Percentiles rank a stretch among this genome's conserved stretches.
Evolutionary conservation across 805 yeast species (phyloP).

Genomic region (Metschnikowia arizonensis): DNA sequence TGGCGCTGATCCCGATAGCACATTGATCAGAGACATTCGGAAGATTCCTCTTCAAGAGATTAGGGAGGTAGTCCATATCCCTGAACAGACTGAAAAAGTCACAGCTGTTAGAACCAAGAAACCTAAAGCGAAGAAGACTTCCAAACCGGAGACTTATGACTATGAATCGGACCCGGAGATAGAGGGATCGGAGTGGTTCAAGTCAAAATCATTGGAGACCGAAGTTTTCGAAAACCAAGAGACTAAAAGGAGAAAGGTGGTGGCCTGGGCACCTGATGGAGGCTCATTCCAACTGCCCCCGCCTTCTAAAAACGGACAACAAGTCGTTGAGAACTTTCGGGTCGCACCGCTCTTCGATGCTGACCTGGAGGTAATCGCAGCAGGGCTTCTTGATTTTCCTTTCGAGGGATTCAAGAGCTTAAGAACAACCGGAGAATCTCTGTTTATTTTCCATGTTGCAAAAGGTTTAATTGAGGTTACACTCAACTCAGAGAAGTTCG

Average conservation of each 20-base stretch:
- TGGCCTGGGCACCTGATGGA: conserved; percentile 65
- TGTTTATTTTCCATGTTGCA: conserved; percentile 71
- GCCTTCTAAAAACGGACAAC: conserved; percentile 35
- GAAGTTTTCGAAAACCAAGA: conserved; percentile 47
- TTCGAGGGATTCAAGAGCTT: conserved; percentile 55
- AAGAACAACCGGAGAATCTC: conserved; percentile 59
- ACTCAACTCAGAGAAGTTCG: conserved; percentile 53
- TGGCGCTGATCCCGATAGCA: conserved; percentile 40
- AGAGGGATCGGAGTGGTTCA: conserved; percentile 53
- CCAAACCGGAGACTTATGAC: conserved; percentile 21
- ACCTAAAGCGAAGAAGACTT: conserved; percentile 12
- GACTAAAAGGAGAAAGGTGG: conserved; percentile 31
- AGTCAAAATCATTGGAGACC: conserved; percentile 35
- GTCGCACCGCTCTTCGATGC: conserved; percentile 63
- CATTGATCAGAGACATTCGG: conserved; percentile 29
- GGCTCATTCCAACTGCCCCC: conserved; percentile 40
- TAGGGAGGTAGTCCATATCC: conserved; percentile 53
- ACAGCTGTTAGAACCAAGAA: conserved; percentile 2
- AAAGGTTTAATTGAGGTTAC: conserved; percentile 68
- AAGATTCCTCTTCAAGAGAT: conserved; percentile 52
- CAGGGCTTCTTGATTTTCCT: conserved; percentile 70
- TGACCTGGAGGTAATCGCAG: conserved; percentile 61
- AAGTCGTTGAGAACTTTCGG: conserved; percentile 44
- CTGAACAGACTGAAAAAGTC: conserved; percentile 22
- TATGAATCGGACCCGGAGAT: conserved; percentile 39